Percentiles rank a stretch among this genome's conserved stretches.
Evolutionary conservation across 495 filamentous ascomycete species (phyloP).

Genomic region (Daldinia concentrica): DNA sequence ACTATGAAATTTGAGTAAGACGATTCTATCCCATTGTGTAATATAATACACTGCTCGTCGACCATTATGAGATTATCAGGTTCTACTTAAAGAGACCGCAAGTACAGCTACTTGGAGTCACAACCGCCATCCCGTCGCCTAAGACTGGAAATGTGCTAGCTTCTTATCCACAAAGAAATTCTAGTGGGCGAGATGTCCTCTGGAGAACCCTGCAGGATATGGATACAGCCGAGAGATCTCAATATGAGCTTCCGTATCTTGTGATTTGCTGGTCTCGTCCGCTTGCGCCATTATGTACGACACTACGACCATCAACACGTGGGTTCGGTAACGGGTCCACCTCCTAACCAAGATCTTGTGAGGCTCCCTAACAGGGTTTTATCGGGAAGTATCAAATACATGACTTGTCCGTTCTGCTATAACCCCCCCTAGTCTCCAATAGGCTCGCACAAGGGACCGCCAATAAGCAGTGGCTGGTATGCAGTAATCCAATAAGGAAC

Average conservation of each 20-base stretch:
- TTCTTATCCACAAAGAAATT: constrained; percentile 9
- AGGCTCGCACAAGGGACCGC: constrained; percentile 7
- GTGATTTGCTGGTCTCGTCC: constrained; percentile 5
- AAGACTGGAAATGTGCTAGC: constrained; percentile 9
- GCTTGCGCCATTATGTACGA: constrained; percentile 27
- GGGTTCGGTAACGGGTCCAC: constrained; percentile 31
- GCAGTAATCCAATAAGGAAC: constrained; percentile 22
- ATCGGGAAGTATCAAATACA: constrained; percentile 28
- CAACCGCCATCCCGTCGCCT: constrained; percentile 1
- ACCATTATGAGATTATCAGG: neutral
- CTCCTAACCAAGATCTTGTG: constrained; percentile 31
- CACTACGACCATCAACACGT: constrained; percentile 23
- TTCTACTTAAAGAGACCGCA: neutral
- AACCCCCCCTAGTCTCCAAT: constrained; percentile 16
- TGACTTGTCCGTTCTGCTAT: constrained; percentile 15
- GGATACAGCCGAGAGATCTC: constrained; percentile 36
- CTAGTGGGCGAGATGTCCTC: constrained; percentile 6
- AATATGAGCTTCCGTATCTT: constrained; percentile 13
- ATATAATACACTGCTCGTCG: neutral
- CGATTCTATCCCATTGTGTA: neutral
- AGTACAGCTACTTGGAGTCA: neutral
- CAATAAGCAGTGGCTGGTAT: constrained; percentile 14
- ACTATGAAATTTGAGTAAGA: neutral
- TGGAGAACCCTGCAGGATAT: constrained; percentile 32
- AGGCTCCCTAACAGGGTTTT: constrained; percentile 26